phyloP scores from a whole-genome alignment of 108 stramenopile species.

The Conticribra guillardii region DNA sequence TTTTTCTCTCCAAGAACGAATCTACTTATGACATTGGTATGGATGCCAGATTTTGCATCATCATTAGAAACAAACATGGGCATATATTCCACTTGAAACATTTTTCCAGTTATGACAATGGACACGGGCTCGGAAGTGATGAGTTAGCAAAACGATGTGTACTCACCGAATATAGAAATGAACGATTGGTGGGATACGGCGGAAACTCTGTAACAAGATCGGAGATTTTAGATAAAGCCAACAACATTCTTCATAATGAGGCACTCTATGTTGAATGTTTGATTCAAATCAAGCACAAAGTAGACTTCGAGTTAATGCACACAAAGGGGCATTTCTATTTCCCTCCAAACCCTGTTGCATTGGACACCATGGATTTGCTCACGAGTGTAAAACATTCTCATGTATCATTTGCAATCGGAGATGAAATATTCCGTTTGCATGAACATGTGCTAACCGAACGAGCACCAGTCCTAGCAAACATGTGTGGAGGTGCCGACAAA shows the following conservation, averaged over 20 bases:
- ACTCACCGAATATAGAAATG: too few relatives aligned
- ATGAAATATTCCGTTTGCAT: slow-evolving; percentile 7
- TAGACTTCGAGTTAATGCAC: too few relatives aligned
- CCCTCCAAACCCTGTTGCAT: neutral
- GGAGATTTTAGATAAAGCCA: slow-evolving; percentile 2
- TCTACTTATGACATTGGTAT: too few relatives aligned
- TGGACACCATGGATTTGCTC: slow-evolving; percentile 5
- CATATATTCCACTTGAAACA: too few relatives aligned
- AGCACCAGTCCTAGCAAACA: neutral
- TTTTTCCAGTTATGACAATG: too few relatives aligned
- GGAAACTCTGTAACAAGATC: too few relatives aligned
- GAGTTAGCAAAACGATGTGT: too few relatives aligned
- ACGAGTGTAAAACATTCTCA: slow-evolving; percentile 10
- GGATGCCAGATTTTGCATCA: too few relatives aligned
- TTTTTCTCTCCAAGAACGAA: too few relatives aligned
- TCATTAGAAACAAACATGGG: too few relatives aligned
- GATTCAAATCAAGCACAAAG: neutral
- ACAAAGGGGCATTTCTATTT: neutral
- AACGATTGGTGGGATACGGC: too few relatives aligned
- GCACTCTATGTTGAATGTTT: slow-evolving; percentile 10
- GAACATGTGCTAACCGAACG: slow-evolving; percentile 9
- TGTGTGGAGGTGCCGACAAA: neutral
- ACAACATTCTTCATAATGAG: slow-evolving; percentile 5
- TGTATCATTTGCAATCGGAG: slow-evolving; percentile 15
- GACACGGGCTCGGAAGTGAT: too few relatives aligned